A percentile compares a stretch with the other conserved stretches of the same genome.
Evolutionary conservation across 139 green algal genomes (phyloP).

Genomic region (Picochlorum costavermella): DNA sequence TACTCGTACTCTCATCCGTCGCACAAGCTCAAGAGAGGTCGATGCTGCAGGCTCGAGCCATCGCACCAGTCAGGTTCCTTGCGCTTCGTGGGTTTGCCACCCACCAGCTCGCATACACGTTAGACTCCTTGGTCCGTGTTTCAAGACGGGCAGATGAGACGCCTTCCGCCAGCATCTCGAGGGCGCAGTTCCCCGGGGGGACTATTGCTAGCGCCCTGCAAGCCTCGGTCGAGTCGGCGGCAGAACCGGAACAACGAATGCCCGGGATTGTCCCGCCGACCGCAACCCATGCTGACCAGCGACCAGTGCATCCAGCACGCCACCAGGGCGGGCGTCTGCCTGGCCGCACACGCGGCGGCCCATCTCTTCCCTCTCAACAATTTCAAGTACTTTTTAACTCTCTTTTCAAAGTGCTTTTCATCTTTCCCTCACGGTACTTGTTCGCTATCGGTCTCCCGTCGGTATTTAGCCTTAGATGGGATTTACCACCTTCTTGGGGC

Average conservation of each 20-base stretch:
- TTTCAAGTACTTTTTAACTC: conserved; percentile 94
- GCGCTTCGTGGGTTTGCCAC: conserved; percentile 83
- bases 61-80: conserved; percentile 82
- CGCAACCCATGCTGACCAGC: conserved; percentile 77
- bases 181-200: conserved; percentile 53
- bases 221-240: conserved; percentile 56
- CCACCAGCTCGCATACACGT: conserved; percentile 85
- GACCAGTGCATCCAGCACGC: conserved; percentile 51
- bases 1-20: conserved; percentile 84
- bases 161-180: conserved; percentile 76
- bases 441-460: conserved; percentile 90
- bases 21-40: conserved; percentile 82
- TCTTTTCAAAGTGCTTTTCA: conserved; percentile 97
- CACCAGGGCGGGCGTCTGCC: conserved; percentile 54
- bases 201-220: conserved; percentile 47
- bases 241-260: conserved; percentile 46
- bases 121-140: conserved; percentile 96
- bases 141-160: conserved; percentile 82
- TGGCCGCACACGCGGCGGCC: conserved; percentile 57
- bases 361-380: conserved; percentile 88
- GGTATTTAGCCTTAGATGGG: conserved; percentile 91
- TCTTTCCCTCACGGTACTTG: conserved; percentile 95
- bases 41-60: conserved; percentile 67
- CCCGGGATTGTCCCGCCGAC: conserved; percentile 51
- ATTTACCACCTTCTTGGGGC: conserved; percentile 86